Base-by-base conservation (phyloP, 192 early-diverging fungal genomes). In the Coemansia sp. region DNA sequence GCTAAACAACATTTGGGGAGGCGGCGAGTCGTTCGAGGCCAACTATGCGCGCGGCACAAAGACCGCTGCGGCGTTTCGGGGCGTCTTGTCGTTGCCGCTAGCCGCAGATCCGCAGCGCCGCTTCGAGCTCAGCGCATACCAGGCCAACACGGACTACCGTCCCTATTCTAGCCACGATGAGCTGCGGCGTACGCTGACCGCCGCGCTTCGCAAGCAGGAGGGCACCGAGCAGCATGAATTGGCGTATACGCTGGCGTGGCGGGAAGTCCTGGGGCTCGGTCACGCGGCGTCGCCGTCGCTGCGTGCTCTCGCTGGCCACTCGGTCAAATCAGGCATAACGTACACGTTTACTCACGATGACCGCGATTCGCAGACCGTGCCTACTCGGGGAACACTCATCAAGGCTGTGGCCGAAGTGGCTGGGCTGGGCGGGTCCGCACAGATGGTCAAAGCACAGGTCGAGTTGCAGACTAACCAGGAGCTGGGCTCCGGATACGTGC, bases 1-100 rank as follows among this genome's bases (percentile, higher is more conserved):
- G 32, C 51, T 98, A 25, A 86, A 90, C 58, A 98, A 99, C 64
- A 85, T 90, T 2, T 93, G 95, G 79, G 97, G 97, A 20, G 92
- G 89, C 22, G 97, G 88, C 25, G 97, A 99, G 76, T 83, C 86
- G 19, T 62, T 96, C 6, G 88, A 89, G 61, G 86, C 88, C 0
- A 89, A 86, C 63, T 89, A 90, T 38, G 84, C 90, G 19, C 90
- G 94, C 47, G 95, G 95, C 24, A 92, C 83, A 46, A 82, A 89
- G 63, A 92, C 89, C 8, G 82, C 80, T 35, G 85, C 87, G 29
- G 84, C 88, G 24, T 89, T 91, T 69, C 83, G 87, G 60, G 86
- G 86, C 31, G 39, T 71, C 31, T 68, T 94, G 68, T 64, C 82
- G 9, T 86, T 81, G 64, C 94, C 96, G 11, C 61, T 94, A 39